A percentile compares a stretch with the other conserved stretches of the same genome.
Evolutionary conservation across 139 green algal species (phyloP).

Genomic region (Chlamydomonas eustigma): DNA sequence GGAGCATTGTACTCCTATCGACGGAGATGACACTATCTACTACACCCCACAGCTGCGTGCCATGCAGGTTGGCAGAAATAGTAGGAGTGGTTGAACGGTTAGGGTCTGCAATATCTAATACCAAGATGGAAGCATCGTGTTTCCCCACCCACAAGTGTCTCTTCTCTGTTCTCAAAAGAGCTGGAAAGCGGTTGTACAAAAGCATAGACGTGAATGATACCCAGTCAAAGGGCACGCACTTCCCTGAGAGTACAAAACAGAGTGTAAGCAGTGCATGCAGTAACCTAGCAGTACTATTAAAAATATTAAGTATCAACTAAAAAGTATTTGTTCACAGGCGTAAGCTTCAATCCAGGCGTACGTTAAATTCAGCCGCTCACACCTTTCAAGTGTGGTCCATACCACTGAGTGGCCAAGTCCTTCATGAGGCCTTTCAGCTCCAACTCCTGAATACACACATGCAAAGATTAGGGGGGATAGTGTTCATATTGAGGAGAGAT

Average conservation of each 20-base stretch:
- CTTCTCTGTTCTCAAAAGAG: slow-evolving; percentile 4
- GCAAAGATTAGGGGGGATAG: no score
- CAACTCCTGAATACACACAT: slow-evolving; percentile 3
- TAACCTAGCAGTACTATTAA: neutral
- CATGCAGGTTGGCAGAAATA: slow-evolving; percentile 23
- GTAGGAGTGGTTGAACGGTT: neutral
- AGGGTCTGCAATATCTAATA: slow-evolving; percentile 6
- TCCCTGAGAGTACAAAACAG: slow-evolving; percentile 22
- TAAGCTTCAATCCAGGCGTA: no score
- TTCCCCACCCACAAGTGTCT: slow-evolving; percentile 30
- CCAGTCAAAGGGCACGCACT: slow-evolving; percentile 48
- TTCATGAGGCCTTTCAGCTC: slow-evolving; percentile 24
- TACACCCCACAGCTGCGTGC: slow-evolving; percentile 23
- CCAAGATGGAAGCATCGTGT: slow-evolving; percentile 25
- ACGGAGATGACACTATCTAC: slow-evolving; percentile 28
- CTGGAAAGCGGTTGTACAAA: slow-evolving; percentile 10
- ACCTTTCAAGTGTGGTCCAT: slow-evolving; percentile 12
- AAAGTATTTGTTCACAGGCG: neutral
- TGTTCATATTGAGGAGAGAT: no score
- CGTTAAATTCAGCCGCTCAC: no score
- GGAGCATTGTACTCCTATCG: slow-evolving; percentile 22
- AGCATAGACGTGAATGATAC: slow-evolving; percentile 38
- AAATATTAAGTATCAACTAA: neutral
- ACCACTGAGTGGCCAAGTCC: slow-evolving; percentile 15
- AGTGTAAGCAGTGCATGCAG: neutral